A percentile compares a stretch with the other conserved stretches of the same genome.
These are phyloP conservation scores for Apostasia ramifera DNA, from an alignment of 106 monocot species.

Conservation along the genomic window DNA sequence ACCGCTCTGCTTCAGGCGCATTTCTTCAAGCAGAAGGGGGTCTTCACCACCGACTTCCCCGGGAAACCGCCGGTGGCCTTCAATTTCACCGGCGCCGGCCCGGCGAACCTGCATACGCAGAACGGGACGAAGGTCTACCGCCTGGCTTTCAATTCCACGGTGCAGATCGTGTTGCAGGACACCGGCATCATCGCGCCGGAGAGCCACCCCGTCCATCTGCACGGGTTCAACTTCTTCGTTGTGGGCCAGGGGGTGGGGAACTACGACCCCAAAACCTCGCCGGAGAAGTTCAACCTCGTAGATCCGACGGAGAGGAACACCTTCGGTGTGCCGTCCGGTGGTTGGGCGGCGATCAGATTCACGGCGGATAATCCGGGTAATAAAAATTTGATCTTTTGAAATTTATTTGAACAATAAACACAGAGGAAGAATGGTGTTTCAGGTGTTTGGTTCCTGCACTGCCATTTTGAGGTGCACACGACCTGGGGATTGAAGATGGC, in stretches of 20 bases:
- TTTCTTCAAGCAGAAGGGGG: conserved; percentile 37
- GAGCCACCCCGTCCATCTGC: conserved; percentile 75
- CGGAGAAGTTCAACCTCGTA: conserved; percentile 51
- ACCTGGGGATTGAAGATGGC: conserved; percentile 58
- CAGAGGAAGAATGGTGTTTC: not conserved
- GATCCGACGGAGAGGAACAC: conserved; percentile 74
- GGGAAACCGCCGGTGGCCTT: conserved; percentile 21
- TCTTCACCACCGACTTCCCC: conserved; percentile 46
- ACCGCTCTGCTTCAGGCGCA: conserved; percentile 49
- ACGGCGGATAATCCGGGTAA: conserved; percentile 73
- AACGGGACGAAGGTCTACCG: conserved; percentile 39
- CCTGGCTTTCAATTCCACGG: conserved; percentile 48
- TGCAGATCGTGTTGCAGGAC: conserved; percentile 72
- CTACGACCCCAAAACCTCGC: conserved; percentile 33
- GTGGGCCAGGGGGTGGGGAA: conserved; percentile 61
- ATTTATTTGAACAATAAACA: not conserved
- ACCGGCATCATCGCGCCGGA: conserved; percentile 51
- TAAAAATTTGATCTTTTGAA: not conserved
- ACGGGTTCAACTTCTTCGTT: conserved; percentile 77
- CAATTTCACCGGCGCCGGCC: conserved; percentile 26
- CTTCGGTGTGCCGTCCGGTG: conserved; percentile 52
- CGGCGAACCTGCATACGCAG: conserved; percentile 19
- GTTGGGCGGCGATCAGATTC: conserved; percentile 71
- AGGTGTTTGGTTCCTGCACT: conserved; percentile 71
- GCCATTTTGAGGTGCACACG: conserved; percentile 63